Percentiles rank a stretch among this genome's conserved stretches.
These are phyloP conservation scores for Vinca minor DNA, from an alignment of 257 asterid genomes.

Conservation along the genomic window DNA sequence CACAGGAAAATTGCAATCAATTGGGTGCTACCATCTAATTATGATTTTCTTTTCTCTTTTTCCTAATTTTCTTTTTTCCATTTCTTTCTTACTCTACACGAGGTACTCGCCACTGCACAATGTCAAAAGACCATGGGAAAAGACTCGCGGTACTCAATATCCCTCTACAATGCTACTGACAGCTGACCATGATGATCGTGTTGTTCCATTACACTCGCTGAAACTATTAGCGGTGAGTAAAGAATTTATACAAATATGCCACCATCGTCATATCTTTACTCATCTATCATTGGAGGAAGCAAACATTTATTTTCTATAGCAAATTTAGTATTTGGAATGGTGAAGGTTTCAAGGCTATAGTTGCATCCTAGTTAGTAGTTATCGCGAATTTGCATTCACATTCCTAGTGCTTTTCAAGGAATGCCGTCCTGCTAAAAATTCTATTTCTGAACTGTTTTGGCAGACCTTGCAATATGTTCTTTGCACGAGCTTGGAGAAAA, in stretches of 20 bases:
- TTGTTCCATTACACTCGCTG: conserved; percentile 90
- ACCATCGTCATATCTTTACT: background rate
- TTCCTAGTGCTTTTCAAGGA: background rate
- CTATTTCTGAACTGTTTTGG: conserved; percentile 12
- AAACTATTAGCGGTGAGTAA: conserved; percentile 73
- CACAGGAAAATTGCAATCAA: background rate
- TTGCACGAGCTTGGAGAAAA: conserved; percentile 53
- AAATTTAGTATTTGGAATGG: background rate
- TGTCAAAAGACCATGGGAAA: conserved; percentile 90
- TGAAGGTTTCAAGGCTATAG: background rate
- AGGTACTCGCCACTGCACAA: conserved; percentile 96
- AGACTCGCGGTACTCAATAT: conserved; percentile 42
- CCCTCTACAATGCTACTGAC: conserved; percentile 89
- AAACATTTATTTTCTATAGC: background rate
- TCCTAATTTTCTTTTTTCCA: background rate
- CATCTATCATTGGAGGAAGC: background rate
- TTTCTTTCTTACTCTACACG: conserved; percentile 4
- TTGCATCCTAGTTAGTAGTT: background rate
- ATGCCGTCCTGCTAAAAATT: conserved; percentile 1
- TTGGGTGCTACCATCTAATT: background rate
- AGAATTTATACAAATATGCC: background rate
- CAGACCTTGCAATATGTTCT: conserved; percentile 80
- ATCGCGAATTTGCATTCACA: background rate
- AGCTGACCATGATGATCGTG: conserved; percentile 98
- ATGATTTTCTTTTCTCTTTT: background rate